Percentiles rank a stretch among this genome's conserved stretches.
These are phyloP conservation scores for Penicillium lividum DNA, from an alignment of 495 filamentous ascomycete genomes.

Conservation along the genomic window DNA sequence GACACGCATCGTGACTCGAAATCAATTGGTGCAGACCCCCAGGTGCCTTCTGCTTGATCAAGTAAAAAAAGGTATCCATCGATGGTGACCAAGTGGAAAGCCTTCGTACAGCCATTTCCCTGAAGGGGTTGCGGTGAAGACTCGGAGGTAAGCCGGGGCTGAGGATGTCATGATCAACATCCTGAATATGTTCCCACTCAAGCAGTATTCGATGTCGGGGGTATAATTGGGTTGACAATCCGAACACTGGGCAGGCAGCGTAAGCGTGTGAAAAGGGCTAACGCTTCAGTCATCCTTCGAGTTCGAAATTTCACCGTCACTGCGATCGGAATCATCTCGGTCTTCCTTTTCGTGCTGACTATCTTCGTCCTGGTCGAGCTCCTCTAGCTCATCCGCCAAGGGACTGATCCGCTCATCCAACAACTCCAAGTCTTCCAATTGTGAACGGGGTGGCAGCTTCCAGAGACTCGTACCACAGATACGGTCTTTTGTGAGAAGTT, in stretches of 20 bases:
- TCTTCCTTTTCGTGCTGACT: constrained; percentile 46
- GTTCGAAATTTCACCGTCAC: neutral
- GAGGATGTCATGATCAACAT: neutral
- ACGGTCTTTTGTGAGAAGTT: constrained; percentile 83
- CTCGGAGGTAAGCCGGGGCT: neutral
- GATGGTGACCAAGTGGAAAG: neutral
- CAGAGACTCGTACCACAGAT: constrained; percentile 90
- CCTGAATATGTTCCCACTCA: neutral
- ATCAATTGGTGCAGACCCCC: neutral
- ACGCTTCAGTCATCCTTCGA: neutral
- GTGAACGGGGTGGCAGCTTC: constrained; percentile 80
- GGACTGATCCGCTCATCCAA: constrained; percentile 85
- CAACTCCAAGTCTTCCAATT: constrained; percentile 86
- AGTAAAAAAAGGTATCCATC: neutral
- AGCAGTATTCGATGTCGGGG: neutral
- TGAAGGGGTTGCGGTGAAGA: neutral
- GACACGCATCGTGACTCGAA: neutral
- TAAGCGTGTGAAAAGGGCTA: neutral
- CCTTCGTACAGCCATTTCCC: neutral
- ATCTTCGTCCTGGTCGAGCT: constrained; percentile 70
- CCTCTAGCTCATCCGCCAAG: constrained; percentile 79
- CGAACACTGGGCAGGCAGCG: neutral
- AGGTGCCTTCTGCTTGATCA: neutral
- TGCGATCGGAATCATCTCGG: constrained; percentile 26
- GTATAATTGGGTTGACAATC: neutral